Base-by-base conservation (phyloP, 1,284 basidiomycete species). In the Schizophyllum amplum region DNA sequence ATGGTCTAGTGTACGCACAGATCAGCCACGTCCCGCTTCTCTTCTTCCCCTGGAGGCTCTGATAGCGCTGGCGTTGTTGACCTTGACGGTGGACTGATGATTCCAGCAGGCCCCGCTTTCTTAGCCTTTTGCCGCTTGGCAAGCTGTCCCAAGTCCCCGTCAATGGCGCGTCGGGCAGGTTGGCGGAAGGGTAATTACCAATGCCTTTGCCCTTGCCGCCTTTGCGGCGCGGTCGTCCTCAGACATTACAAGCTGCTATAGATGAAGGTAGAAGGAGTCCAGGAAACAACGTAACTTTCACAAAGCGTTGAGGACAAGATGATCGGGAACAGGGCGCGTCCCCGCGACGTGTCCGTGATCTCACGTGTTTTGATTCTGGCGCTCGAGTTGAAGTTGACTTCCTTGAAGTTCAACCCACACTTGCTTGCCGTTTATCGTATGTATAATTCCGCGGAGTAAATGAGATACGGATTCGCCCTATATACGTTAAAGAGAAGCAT, bases 151-250 rank as follows among this genome's bases (percentile, higher is more conserved):
- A 58, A 66, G 23, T 58, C 53, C 54, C 51, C 54, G 59, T 61
- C 55, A 60, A 62, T 54, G 55, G 56, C 53, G 48, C 63, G 54
- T 62, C 62, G 22, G 26, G 46, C 55, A 54, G 47, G 54, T 46
- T 55, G 53, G 59, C 15, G 53, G 26, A 55, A 55, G 54, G 52
- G 53, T 61, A 62, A 59, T 57, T 67, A 90, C 90, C 81, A 92
- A 65, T 52, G 87, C 87, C 69, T 87, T 88, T 57, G 86, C 89
- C 61, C 89, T 80, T 2, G 89, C 90, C 60, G 88, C 82, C 70
- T 86, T 90, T 9, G 82, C 82, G 57, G 87, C 86, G 59, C 89
- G 81, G 61, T 91, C 90, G 57, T 85, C 84, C 64, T 89, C 88
- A 25, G 82, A 76, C 75, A 80, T 75, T 59, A 59, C 47, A n/a